Conservation (phyloP, 257 asterid species). For the Solanum megistacrolobum region DNA sequence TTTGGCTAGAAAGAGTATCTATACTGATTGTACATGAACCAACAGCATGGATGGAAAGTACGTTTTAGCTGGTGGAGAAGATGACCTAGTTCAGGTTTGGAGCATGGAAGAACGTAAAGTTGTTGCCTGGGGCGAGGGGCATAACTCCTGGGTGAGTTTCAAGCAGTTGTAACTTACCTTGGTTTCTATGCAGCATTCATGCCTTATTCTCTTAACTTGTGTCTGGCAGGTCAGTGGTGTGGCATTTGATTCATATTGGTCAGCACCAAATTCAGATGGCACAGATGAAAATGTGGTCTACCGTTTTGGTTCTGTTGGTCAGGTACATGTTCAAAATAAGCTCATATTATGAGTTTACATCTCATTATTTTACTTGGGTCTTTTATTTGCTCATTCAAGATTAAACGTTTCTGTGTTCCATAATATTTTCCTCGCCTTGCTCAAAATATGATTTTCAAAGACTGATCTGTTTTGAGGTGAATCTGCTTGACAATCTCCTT, state of each 20-base stretch:
- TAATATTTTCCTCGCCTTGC: neutral
- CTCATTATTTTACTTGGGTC: neutral
- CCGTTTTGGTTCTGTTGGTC: conserved; percentile 98
- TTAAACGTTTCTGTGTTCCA: neutral
- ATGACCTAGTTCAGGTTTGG: conserved; percentile 99
- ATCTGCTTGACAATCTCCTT: neutral
- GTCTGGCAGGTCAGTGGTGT: conserved; percentile 91
- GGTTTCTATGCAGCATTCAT: conserved; percentile 1
- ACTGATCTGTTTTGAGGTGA: neutral
- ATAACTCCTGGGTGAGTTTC: conserved; percentile 91
- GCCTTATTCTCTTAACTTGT: conserved; percentile 6
- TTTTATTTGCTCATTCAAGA: neutral
- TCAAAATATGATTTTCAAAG: neutral
- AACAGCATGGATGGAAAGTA: conserved; percentile 95
- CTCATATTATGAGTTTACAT: neutral
- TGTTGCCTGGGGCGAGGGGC: conserved; percentile 99
- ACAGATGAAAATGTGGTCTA: conserved; percentile 74
- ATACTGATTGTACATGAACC: conserved; percentile 33
- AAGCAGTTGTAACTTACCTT: neutral
- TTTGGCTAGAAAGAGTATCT: conserved; percentile 12
- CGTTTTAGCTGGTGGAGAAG: conserved; percentile 98
- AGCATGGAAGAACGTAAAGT: conserved; percentile 93
- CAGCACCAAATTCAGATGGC: conserved; percentile 80
- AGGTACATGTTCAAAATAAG: conserved; percentile 37
- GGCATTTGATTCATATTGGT: conserved; percentile 95